A percentile compares a stretch with the other conserved stretches of the same genome.
Conservation (phyloP, 495 filamentous ascomycete genomes). For the Aspergillus kassunensis region DNA sequence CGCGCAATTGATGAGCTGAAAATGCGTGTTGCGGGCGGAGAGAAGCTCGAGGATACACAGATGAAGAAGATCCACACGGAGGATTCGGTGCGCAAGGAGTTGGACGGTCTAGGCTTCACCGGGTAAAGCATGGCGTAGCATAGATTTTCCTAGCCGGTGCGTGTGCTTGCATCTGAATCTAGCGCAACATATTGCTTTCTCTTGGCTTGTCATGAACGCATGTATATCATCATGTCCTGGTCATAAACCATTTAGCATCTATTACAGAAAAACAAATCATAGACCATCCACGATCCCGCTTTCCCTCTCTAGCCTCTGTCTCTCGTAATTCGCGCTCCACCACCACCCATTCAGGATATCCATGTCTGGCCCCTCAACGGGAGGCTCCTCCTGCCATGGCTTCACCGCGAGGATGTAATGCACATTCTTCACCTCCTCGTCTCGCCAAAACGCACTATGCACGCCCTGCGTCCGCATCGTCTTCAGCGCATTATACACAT, state of each 20-base stretch:
- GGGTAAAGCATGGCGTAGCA: slow-evolving; percentile 24
- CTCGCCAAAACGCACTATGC: slow-evolving; percentile 69
- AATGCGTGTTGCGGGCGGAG: slow-evolving; percentile 87
- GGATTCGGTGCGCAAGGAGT: slow-evolving; percentile 71
- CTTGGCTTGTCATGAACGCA: neutral
- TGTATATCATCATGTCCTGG: neutral
- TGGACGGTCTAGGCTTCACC: slow-evolving; percentile 58
- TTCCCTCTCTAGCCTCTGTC: slow-evolving; percentile 46
- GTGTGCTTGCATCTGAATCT: slow-evolving; percentile 9
- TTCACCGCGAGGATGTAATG: slow-evolving; percentile 80
- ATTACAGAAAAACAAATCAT: slow-evolving; percentile 4
- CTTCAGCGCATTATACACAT: slow-evolving; percentile 80
- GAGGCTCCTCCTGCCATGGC: slow-evolving; percentile 66
- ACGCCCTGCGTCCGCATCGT: slow-evolving; percentile 65
- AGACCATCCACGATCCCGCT: slow-evolving; percentile 25
- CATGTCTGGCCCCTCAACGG: slow-evolving; percentile 13
- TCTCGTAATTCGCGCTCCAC: slow-evolving; percentile 53
- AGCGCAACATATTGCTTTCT: slow-evolving; percentile 1
- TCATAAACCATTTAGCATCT: too few species aligned
- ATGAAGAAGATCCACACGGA: slow-evolving; percentile 97
- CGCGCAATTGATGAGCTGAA: slow-evolving; percentile 96
- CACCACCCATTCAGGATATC: slow-evolving; percentile 59
- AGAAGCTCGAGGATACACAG: slow-evolving; percentile 97
- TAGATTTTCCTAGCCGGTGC: neutral
- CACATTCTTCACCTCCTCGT: slow-evolving; percentile 71